Conservation (phyloP, 352 stramenopile species). For the Phytophthora colocasiae region DNA sequence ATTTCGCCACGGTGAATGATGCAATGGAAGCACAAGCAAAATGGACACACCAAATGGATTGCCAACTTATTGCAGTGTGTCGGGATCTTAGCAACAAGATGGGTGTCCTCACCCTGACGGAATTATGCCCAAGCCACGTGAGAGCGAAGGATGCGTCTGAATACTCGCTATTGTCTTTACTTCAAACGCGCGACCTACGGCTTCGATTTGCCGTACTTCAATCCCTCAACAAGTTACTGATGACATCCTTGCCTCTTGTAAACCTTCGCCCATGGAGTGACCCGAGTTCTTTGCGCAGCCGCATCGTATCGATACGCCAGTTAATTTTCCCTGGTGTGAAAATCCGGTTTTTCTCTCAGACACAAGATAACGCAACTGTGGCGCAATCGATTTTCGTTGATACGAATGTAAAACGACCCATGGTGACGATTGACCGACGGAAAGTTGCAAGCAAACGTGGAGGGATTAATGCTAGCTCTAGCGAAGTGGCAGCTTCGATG, state of each 20-base stretch:
- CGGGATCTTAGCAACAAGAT: conserved; percentile 52
- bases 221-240: conserved; percentile 61
- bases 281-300: conserved; percentile 53
- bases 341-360: conserved; percentile 73
- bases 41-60: conserved; percentile 82
- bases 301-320: conserved; percentile 64
- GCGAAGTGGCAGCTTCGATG: conserved; percentile 17
- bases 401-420: conserved; percentile 59
- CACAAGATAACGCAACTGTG: conserved; percentile 76
- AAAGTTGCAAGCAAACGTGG: conserved; percentile 52
- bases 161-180: conserved; percentile 42
- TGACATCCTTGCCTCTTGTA: conserved; percentile 66
- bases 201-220: conserved; percentile 68
- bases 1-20: conserved; percentile 52
- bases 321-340: conserved; percentile 81
- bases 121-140: conserved; percentile 75
- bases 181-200: conserved; percentile 67
- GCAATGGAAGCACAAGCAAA: conserved; percentile 59
- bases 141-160: conserved; percentile 36
- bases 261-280: conserved; percentile 67
- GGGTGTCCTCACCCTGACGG: conserved; percentile 64
- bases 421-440: conserved; percentile 74
- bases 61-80: conserved; percentile 63
- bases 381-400: conserved; percentile 53
- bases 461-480: conserved; percentile 4